Percentiles rank a stretch among this genome's conserved stretches.
Conservation (phyloP, 345 rosid genomes). For the Odontarrhena argentea region DNA sequence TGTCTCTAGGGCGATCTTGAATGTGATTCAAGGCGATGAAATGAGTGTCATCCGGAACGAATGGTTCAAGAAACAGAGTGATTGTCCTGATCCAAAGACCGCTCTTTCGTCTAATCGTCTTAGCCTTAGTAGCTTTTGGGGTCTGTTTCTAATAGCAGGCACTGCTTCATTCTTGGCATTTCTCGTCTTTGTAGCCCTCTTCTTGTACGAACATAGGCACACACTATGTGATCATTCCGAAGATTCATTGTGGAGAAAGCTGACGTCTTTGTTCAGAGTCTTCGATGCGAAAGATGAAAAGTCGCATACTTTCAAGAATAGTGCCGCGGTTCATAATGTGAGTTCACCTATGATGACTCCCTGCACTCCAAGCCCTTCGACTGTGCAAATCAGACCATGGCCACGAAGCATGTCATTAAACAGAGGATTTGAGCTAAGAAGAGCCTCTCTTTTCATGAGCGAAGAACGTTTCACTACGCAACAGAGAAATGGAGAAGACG, state of each 20-base stretch:
- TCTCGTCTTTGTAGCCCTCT: slow-evolving; percentile 23
- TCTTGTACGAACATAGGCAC: slow-evolving; percentile 28
- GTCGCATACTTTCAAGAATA: slow-evolving; percentile 40
- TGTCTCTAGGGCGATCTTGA: slow-evolving; percentile 52
- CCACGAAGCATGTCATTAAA: slow-evolving; percentile 21
- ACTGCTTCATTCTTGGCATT: slow-evolving; percentile 44
- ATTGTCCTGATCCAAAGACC: slow-evolving; percentile 30
- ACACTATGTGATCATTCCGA: slow-evolving; percentile 22
- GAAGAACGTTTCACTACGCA: slow-evolving; percentile 9
- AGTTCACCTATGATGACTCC: slow-evolving; percentile 34
- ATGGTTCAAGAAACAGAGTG: not conserved
- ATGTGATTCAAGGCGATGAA: slow-evolving; percentile 38
- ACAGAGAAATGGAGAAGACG: slow-evolving; percentile 4
- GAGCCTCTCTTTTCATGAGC: not conserved
- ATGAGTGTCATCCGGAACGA: slow-evolving; percentile 34
- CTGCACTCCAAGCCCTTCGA: slow-evolving; percentile 27
- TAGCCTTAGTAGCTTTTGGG: slow-evolving; percentile 47
- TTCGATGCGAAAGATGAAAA: slow-evolving; percentile 43
- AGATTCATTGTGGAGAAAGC: slow-evolving; percentile 37
- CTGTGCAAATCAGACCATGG: slow-evolving; percentile 26
- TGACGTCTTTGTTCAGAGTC: slow-evolving; percentile 28
- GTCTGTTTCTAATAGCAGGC: slow-evolving; percentile 51
- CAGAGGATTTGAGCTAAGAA: slow-evolving; percentile 35
- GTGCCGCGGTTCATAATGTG: slow-evolving; percentile 18
- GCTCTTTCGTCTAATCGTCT: slow-evolving; percentile 41